phyloP scores from a whole-genome alignment of 106 monocot genomes.

The Agapanthus africanus region DNA sequence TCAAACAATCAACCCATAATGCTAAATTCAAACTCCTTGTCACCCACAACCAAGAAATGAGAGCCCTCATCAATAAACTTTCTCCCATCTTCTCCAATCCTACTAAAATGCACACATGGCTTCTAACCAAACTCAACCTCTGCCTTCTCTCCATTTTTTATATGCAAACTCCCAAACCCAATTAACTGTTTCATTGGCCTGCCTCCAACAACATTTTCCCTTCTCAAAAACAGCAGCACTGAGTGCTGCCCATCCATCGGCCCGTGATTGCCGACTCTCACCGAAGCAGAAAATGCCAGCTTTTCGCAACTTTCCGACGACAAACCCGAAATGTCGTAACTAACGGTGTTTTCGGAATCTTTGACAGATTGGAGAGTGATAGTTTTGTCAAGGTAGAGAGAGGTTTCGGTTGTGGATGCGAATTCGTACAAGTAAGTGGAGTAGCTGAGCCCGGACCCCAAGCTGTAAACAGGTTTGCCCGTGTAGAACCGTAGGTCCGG shows the following conservation, averaged over 20 bases:
- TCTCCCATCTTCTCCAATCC: slow-evolving; percentile 39
- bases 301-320: slow-evolving; percentile 28
- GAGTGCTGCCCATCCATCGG: slow-evolving; percentile 61
- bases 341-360: not conserved
- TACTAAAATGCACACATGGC: slow-evolving; percentile 57
- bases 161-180: slow-evolving; percentile 47
- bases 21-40: slow-evolving; percentile 37
- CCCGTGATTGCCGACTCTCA: slow-evolving; percentile 62
- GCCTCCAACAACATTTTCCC: slow-evolving; percentile 5
- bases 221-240: slow-evolving; percentile 57
- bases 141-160: slow-evolving; percentile 32
- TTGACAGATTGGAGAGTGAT: slow-evolving; percentile 13
- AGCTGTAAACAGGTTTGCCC: slow-evolving; percentile 3
- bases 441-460: slow-evolving; percentile 16
- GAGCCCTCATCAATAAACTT: slow-evolving; percentile 54
- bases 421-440: slow-evolving; percentile 8
- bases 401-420: not conserved
- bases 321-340: slow-evolving; percentile 30
- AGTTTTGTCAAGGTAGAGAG: slow-evolving; percentile 32
- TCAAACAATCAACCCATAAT: slow-evolving; percentile 20
- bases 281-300: slow-evolving; percentile 32
- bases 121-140: slow-evolving; percentile 39
- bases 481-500: slow-evolving; percentile 20
- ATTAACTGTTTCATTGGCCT: slow-evolving; percentile 57
- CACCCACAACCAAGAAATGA: slow-evolving; percentile 58